phyloP scores from a whole-genome alignment of 208 protist species.

The Endotrypanum monterogeii region DNA sequence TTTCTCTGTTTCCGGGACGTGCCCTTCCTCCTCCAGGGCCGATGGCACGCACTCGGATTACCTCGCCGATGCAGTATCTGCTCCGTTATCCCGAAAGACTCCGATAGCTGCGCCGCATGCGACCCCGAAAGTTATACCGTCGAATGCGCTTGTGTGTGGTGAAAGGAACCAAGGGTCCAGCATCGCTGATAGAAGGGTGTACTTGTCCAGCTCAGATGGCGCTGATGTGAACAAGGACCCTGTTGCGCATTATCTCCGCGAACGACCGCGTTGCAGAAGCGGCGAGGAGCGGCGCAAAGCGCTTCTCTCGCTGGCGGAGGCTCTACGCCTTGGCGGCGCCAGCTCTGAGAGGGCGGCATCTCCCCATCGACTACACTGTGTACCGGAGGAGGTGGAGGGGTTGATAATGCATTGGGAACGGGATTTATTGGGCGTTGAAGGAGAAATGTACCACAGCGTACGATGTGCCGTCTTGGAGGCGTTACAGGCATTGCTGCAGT shows the following conservation, averaged over 20 bases:
- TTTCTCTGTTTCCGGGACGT: background rate
- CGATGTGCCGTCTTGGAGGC: conserved; percentile 37
- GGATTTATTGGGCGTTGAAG: conserved; percentile 14
- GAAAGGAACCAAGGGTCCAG: background rate
- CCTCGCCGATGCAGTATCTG: background rate
- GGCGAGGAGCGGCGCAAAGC: background rate
- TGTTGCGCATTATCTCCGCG: conserved; percentile 14
- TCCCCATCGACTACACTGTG: background rate
- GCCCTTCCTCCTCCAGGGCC: background rate
- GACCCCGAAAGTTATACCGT: background rate
- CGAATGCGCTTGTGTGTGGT: background rate
- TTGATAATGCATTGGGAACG: conserved; percentile 35
- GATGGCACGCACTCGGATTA: background rate
- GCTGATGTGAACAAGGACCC: background rate
- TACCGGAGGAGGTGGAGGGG: conserved; percentile 17
- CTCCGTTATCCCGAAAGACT: background rate
- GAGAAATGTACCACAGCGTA: conserved; percentile 42
- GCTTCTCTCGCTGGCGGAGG: conserved; percentile 1
- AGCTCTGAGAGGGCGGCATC: background rate
- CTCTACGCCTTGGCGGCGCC: background rate
- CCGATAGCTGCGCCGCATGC: background rate
- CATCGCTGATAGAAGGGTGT: background rate
- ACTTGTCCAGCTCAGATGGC: background rate
- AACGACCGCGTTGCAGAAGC: conserved; percentile 8
- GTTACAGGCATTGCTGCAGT: conserved; percentile 35